A percentile compares a stretch with the other conserved stretches of the same genome.
Conservation (phyloP, 2,329 filamentous ascomycete genomes). For the Colletotrichum salicis region DNA sequence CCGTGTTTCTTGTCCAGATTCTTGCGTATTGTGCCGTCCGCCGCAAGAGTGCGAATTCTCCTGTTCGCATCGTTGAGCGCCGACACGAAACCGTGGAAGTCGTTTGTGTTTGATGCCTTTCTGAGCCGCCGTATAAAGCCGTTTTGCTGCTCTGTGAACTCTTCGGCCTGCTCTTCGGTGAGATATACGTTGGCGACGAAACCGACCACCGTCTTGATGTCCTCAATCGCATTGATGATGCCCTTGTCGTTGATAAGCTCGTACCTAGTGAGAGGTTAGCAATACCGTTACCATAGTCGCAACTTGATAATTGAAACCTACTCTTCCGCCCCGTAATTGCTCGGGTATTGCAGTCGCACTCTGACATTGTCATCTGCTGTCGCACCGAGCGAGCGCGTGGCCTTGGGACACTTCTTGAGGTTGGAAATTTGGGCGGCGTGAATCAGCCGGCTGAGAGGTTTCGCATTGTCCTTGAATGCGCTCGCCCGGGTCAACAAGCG, state of each 20-base stretch:
- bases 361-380: constrained; percentile 59
- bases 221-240: constrained; percentile 79
- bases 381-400: constrained; percentile 29
- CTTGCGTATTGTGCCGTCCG: constrained; percentile 76
- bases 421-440: constrained; percentile 62
- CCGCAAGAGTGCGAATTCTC: constrained; percentile 71
- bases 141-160: constrained; percentile 76
- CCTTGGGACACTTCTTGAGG: constrained; percentile 29
- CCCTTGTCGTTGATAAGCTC: constrained; percentile 83
- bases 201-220: constrained; percentile 76
- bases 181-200: constrained; percentile 82
- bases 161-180: constrained; percentile 72
- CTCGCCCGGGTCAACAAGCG: constrained; percentile 57
- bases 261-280: constrained; percentile 58
- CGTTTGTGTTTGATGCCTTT: constrained; percentile 74
- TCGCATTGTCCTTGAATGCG: constrained; percentile 47
- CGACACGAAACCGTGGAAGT: constrained; percentile 74
- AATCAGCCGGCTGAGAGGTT: constrained; percentile 55
- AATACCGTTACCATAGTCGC: constrained; percentile 40
- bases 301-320: constrained; percentile 49
- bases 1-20: constrained; percentile 76
- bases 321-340: constrained; percentile 74
- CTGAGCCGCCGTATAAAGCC: constrained; percentile 83
- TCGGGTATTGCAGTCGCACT: constrained; percentile 87
- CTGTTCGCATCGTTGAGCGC: constrained; percentile 83